Percentiles rank a stretch among this genome's conserved stretches.
phyloP scores from a whole-genome alignment of 345 rosid species.

The Populus deltoides region DNA sequence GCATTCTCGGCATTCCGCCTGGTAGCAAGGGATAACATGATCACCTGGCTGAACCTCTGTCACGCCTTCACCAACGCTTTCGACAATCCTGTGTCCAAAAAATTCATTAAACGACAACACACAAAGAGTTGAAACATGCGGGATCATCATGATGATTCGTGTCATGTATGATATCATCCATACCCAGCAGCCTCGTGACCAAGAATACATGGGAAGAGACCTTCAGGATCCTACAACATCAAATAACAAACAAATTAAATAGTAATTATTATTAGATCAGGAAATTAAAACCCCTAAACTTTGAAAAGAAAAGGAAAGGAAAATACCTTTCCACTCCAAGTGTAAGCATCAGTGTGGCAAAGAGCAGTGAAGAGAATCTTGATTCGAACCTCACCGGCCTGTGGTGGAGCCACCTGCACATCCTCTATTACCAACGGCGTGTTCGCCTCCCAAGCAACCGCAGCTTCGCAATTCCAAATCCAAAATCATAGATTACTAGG shows the following conservation, averaged over 20 bases:
- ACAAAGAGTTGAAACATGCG: neutral
- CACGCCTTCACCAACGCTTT: conserved; percentile 98
- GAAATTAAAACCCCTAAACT: neutral
- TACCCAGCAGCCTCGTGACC: conserved; percentile 99
- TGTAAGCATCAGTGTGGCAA: conserved; percentile 97
- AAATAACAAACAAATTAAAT: neutral
- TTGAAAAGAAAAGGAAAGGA: neutral
- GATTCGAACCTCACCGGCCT: conserved; percentile 93
- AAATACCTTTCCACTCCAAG: conserved; percentile 97
- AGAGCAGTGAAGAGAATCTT: conserved; percentile 86
- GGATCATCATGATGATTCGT: neutral
- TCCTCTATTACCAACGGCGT: conserved; percentile 83
- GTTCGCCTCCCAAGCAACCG: conserved; percentile 95
- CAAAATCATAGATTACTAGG: neutral
- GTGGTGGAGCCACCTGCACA: conserved; percentile 93
- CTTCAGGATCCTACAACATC: conserved; percentile 78
- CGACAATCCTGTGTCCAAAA: conserved; percentile 59
- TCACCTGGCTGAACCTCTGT: conserved; percentile 90
- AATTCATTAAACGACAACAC: conserved; percentile 1
- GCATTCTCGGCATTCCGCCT: conserved; percentile 98
- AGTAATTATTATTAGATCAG: neutral
- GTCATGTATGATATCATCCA: neutral
- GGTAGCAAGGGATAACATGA: conserved; percentile 96
- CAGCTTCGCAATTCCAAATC: conserved; percentile 49
- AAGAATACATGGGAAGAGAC: conserved; percentile 90